These are phyloP conservation scores for Neofusicoccum sp. DNA, from an alignment of 2,329 filamentous ascomycete species.

Conservation along the genomic window DNA sequence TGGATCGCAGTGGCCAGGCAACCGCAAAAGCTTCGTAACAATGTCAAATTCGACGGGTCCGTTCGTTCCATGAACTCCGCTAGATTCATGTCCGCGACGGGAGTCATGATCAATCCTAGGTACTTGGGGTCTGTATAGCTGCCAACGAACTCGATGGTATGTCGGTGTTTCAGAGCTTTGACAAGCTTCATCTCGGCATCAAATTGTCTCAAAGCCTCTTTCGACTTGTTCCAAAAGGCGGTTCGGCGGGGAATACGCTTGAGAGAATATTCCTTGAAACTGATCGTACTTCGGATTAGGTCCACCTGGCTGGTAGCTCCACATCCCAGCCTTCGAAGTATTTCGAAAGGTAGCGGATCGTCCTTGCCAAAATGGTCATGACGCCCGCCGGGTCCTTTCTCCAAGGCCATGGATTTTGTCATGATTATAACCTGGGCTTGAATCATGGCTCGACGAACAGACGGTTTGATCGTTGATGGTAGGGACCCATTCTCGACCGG, in stretches of 20 bases:
- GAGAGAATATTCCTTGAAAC: constrained; percentile 32
- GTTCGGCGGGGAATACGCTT: constrained; percentile 31
- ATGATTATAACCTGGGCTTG: constrained; percentile 23
- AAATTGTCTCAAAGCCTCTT: constrained; percentile 29
- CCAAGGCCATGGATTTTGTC: constrained; percentile 21
- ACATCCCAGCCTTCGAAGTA: constrained; percentile 27
- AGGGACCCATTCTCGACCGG: constrained; percentile 28
- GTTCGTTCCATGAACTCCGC: constrained; percentile 32
- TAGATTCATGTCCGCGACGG: constrained; percentile 41
- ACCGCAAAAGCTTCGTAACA: constrained; percentile 37
- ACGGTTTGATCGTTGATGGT: constrained; percentile 26
- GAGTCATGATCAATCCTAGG: constrained; percentile 37
- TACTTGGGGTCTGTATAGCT: constrained; percentile 37
- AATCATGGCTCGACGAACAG: constrained; percentile 26
- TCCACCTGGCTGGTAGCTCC: constrained; percentile 32
- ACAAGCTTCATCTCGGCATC: constrained; percentile 32
- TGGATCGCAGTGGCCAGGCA: constrained; percentile 36
- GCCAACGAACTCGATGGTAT: constrained; percentile 34
- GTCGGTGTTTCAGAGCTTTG: constrained; percentile 33
- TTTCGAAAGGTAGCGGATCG: constrained; percentile 29
- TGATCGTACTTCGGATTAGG: constrained; percentile 29
- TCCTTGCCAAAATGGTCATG: constrained; percentile 29
- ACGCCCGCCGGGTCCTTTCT: constrained; percentile 27
- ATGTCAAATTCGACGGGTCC: constrained; percentile 25
- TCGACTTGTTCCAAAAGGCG: constrained; percentile 23